Evolutionary conservation across 257 asterid species (phyloP).

Genomic region (Gentiana straminea): DNA sequence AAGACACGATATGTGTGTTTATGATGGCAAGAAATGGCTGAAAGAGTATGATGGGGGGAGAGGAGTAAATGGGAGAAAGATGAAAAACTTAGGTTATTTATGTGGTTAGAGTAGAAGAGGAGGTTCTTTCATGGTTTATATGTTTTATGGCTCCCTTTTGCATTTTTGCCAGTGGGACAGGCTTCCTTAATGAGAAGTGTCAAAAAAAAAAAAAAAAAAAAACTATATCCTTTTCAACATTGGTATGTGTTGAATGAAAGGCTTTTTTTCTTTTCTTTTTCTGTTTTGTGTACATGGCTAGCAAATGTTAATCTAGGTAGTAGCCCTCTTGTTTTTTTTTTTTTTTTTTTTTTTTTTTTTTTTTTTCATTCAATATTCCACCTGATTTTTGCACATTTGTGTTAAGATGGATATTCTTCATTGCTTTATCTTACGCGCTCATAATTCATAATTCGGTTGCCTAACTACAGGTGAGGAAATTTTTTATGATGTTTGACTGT

Average conservation of each 20-base stretch:
- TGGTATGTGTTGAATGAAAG: constrained; percentile 34
- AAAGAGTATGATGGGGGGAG: constrained; percentile 14
- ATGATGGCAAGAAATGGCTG: constrained; percentile 8
- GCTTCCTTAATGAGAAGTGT: constrained; percentile 17
- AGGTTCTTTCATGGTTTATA: constrained; percentile 19
- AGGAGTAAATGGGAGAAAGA: constrained; percentile 16
- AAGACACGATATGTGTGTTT: constrained; percentile 4
- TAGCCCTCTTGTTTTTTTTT: constrained; percentile 25
- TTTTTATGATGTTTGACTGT: no score
- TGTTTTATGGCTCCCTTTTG: constrained; percentile 20
- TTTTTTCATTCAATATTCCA: constrained; percentile 13
- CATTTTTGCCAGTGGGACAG: constrained; percentile 22
- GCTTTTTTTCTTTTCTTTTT: no score
- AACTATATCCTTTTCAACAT: constrained; percentile 33
- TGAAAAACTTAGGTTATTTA: constrained; percentile 18
- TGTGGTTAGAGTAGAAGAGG: constrained; percentile 37
- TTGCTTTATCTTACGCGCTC: no score
- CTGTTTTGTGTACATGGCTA: constrained; percentile 23
- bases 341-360: constrained; percentile 14
- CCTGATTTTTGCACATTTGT: constrained; percentile 12
- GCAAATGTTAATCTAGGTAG: constrained; percentile 22
- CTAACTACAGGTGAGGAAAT: no score
- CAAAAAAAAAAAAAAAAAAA: neutral
- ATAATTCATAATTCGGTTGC: no score
- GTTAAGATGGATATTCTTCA: constrained; percentile 1